Percentiles rank a stretch among this genome's conserved stretches.
Evolutionary conservation across 176 grass and related monocot genomes (phyloP).

Genomic region (Triticum dicoccoides): DNA sequence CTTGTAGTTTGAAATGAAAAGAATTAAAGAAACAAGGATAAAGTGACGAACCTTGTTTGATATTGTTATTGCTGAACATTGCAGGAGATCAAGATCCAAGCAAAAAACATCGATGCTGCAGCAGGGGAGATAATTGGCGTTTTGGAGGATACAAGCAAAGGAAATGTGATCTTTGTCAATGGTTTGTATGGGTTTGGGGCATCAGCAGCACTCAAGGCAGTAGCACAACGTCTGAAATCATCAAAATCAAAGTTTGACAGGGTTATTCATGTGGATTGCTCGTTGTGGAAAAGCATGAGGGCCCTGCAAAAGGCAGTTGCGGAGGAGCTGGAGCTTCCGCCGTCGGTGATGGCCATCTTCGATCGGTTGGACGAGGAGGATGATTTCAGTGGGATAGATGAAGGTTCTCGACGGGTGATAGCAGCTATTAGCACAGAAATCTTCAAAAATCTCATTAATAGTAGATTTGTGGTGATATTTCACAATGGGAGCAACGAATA

Average conservation of each 20-base stretch:
- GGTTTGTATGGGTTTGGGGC: neutral
- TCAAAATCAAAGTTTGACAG: neutral
- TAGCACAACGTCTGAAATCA: neutral
- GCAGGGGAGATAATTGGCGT: neutral
- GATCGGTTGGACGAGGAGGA: neutral
- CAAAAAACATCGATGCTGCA: neutral
- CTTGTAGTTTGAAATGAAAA: neutral
- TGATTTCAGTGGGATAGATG: neutral
- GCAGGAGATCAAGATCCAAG: neutral
- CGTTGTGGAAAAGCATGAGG: neutral
- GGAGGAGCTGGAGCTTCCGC: neutral
- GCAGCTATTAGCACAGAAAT: neutral
- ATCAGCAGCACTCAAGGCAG: neutral
- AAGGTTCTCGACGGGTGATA: neutral
- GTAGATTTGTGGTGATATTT: neutral
- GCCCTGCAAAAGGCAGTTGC: neutral
- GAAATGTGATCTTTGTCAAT: neutral
- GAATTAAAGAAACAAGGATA: neutral
- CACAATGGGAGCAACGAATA: neutral
- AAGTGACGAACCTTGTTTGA: neutral
- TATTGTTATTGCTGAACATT: neutral
- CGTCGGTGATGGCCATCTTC: neutral
- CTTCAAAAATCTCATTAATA: fast-evolving
- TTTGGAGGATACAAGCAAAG: neutral
- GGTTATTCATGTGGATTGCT: neutral